Percentiles rank a stretch among this genome's conserved stretches.
Evolutionary conservation across 495 filamentous ascomycete species (phyloP).

Genomic region (Penicillium paxilli): DNA sequence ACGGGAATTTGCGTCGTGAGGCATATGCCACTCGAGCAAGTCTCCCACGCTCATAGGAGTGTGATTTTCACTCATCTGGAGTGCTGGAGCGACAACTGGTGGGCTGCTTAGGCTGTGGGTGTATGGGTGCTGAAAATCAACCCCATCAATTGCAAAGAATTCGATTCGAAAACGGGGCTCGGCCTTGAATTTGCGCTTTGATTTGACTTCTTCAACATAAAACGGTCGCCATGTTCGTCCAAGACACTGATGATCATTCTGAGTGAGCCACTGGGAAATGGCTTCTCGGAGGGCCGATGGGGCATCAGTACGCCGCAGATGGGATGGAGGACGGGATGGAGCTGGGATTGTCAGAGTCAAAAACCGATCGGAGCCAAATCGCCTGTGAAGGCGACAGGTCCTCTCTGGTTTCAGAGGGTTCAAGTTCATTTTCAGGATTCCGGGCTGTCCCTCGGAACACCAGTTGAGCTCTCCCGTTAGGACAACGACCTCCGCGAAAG

Average conservation of each 20-base stretch:
- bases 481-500: slow-evolving; percentile 41
- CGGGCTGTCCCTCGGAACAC: slow-evolving; percentile 32
- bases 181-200: slow-evolving; percentile 29
- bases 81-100: slow-evolving; percentile 20
- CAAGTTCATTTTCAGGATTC: slow-evolving; percentile 42
- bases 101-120: background rate
- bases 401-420: slow-evolving; percentile 44
- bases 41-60: slow-evolving; percentile 39
- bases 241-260: slow-evolving; percentile 40
- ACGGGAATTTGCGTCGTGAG: slow-evolving; percentile 32
- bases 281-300: slow-evolving; percentile 33
- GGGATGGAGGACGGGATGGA: slow-evolving; percentile 32
- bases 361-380: slow-evolving; percentile 51
- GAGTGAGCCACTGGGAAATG: slow-evolving; percentile 43
- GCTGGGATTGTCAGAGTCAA: slow-evolving; percentile 43
- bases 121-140: slow-evolving; percentile 34
- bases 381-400: slow-evolving; percentile 48
- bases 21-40: slow-evolving; percentile 55
- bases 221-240: slow-evolving; percentile 51
- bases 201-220: slow-evolving; percentile 42
- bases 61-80: slow-evolving; percentile 25
- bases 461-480: slow-evolving; percentile 45
- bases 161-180: slow-evolving; percentile 43
- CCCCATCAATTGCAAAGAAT: slow-evolving; percentile 54
- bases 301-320: slow-evolving; percentile 23